phyloP scores from a whole-genome alignment of 108 stramenopile species.

The Stephanodiscus triporus region DNA sequence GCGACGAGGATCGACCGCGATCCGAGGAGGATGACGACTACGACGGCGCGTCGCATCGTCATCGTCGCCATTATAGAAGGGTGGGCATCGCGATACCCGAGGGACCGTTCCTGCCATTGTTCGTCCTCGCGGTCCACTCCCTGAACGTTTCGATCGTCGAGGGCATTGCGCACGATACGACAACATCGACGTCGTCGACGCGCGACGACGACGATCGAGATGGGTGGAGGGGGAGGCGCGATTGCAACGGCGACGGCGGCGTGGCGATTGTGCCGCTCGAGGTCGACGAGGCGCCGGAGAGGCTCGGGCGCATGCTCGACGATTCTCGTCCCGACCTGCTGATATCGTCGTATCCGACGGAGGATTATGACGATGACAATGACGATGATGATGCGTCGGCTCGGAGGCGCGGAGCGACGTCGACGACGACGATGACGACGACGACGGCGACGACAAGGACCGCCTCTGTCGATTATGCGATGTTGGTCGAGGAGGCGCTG shows the following conservation, averaged over 20 bases:
- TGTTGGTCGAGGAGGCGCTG: slow-evolving; percentile 16
- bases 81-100: slow-evolving; percentile 85
- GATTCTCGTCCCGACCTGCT: slow-evolving; percentile 66
- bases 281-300: slow-evolving; percentile 69
- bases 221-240: neutral
- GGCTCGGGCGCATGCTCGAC: slow-evolving; percentile 59
- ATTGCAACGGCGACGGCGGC: neutral
- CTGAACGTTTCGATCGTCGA: slow-evolving; percentile 52
- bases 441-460: neutral
- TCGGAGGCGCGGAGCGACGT: neutral
- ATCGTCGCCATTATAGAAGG: neutral
- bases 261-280: slow-evolving; percentile 76
- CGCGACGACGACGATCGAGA: neutral
- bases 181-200: neutral
- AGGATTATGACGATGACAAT: neutral
- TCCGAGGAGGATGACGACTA: neutral
- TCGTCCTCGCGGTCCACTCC: slow-evolving; percentile 67
- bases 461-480: slow-evolving; percentile 18
- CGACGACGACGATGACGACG: neutral
- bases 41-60: neutral
- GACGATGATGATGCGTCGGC: neutral
- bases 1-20: too few relatives aligned
- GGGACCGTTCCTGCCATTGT: slow-evolving; percentile 75
- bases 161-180: neutral
- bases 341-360: slow-evolving; percentile 43